Evolutionary conservation across 2,329 filamentous ascomycete genomes (phyloP).

Genomic region (Periconia sp.): DNA sequence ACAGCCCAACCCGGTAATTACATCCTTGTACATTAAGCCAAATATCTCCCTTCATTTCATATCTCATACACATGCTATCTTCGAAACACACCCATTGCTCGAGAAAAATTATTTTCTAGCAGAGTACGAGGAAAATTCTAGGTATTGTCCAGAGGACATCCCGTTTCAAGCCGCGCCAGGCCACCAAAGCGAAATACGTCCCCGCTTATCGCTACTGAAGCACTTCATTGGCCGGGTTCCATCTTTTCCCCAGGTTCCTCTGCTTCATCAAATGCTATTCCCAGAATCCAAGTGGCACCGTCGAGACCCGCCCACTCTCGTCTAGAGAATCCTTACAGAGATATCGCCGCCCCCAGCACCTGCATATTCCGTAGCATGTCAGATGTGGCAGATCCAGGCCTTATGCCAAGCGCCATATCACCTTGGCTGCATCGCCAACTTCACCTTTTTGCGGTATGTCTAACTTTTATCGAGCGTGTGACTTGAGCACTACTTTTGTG

Average conservation of each 20-base stretch:
- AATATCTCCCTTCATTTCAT: too few relatives aligned
- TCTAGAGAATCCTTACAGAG: too few relatives aligned
- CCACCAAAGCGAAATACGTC: not conserved
- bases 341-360: not conserved
- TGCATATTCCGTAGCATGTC: constrained; percentile 14
- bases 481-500: not conserved
- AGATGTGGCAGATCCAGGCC: constrained; percentile 39
- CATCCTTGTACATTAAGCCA: too few relatives aligned
- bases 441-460: not conserved
- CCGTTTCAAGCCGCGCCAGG: not conserved
- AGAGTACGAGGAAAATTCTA: not conserved
- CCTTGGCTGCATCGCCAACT: constrained; percentile 27
- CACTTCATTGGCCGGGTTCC: not conserved
- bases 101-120: not conserved
- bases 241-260: not conserved
- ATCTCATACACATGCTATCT: too few relatives aligned
- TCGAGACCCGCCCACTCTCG: too few relatives aligned
- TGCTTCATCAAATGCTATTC: not conserved
- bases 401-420: constrained; percentile 24
- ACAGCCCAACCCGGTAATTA: too few relatives aligned
- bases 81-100: too few relatives aligned
- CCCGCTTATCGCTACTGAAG: not conserved
- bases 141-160: not conserved
- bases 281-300: not conserved
- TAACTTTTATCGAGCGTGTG: not conserved